Base-by-base conservation (phyloP, 2,329 filamentous ascomycete genomes). In the Exutisphaerella laricina region DNA sequence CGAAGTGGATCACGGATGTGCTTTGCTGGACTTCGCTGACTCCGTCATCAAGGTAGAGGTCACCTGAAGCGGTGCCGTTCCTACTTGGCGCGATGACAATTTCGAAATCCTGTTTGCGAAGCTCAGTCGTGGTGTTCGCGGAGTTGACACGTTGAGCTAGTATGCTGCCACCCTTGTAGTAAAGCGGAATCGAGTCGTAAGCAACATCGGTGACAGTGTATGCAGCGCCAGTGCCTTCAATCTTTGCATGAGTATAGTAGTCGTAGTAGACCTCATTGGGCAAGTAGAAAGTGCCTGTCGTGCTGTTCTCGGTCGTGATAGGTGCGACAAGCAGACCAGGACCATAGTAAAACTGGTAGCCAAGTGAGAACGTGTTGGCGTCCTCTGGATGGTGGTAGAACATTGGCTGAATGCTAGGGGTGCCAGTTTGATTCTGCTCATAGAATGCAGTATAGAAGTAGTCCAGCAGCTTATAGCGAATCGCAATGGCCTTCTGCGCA, bases 21-120 rank as follows among this genome's bases (percentile, higher is more conserved):
- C 61, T 2, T 65, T 49, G 28, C 62, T 85, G 84, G 45, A 76
- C 67, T 37, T 89, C 55, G 18, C 75, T 80, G 45, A 80, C 79
- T 6, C 87, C 87, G 48, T 94, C 86, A 53, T 92, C 87, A 4
- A 92, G 66, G 60, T 89, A 92, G 43, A 92, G 68, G 39, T 72
- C 70, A 0, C 87, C 87, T 1, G 59, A 62, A 0, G 87, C 87
- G 5, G 67, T 76, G 3, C 82, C 84, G 39, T 82, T 68, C 1
- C 60, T 57, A 4, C 74, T 78, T 0, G 84, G 73, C 0, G 85
- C 82, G 32, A 94, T 73, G 25, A 90, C 57, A 38, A 94, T 67
- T 59, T 82, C 74, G 66, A 90, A 90, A 52, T 80, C 71, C 54
- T 84, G 70, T 51, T 77, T 71, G 30, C 82, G 72, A 26, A 85